A percentile compares a stretch with the other conserved stretches of the same genome.
phyloP scores from a whole-genome alignment of 2,329 filamentous ascomycete species.

The Exophiala sp. region DNA sequence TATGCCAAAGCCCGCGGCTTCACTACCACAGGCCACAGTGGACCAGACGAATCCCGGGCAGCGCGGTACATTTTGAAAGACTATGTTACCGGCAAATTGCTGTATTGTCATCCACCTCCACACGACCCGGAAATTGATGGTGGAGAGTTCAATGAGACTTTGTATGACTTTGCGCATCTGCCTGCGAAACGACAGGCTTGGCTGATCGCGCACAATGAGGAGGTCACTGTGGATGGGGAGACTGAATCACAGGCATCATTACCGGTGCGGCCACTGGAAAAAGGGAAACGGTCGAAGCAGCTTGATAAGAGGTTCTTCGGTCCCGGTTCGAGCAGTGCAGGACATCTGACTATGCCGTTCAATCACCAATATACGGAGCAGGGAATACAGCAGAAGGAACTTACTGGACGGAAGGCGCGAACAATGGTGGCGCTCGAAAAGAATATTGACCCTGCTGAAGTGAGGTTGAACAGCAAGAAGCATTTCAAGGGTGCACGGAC shows the following conservation, averaged over 20 bases:
- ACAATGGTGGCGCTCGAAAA: slow-evolving; percentile 79
- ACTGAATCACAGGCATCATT: slow-evolving; percentile 35
- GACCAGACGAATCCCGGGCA: slow-evolving; percentile 89
- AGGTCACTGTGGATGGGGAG: slow-evolving; percentile 39
- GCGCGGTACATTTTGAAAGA: slow-evolving; percentile 90
- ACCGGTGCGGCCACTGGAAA: slow-evolving; percentile 10
- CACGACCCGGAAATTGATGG: slow-evolving; percentile 62
- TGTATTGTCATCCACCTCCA: slow-evolving; percentile 87
- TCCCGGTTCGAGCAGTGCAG: slow-evolving; percentile 52
- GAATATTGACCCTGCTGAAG: slow-evolving; percentile 76
- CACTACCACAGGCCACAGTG: slow-evolving; percentile 75
- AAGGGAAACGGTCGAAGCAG: slow-evolving; percentile 67
- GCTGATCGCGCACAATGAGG: slow-evolving; percentile 47
- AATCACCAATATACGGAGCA: slow-evolving; percentile 86
- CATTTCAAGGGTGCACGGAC: slow-evolving; percentile 81
- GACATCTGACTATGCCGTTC: slow-evolving; percentile 75
- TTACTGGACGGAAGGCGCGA: slow-evolving; percentile 77
- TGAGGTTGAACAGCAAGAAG: slow-evolving; percentile 72
- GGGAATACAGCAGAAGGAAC: slow-evolving; percentile 62
- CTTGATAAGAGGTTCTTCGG: slow-evolving; percentile 91
- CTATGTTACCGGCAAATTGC: slow-evolving; percentile 92
- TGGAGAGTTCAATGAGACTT: slow-evolving; percentile 77
- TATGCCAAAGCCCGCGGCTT: slow-evolving; percentile 90
- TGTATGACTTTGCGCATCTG: slow-evolving; percentile 79
- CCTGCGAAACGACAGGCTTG: slow-evolving; percentile 74